Percentiles rank a stretch among this genome's conserved stretches.
Conservation (phyloP, 1,139 yeast species). For the Geotrichum citri-aurantii region DNA sequence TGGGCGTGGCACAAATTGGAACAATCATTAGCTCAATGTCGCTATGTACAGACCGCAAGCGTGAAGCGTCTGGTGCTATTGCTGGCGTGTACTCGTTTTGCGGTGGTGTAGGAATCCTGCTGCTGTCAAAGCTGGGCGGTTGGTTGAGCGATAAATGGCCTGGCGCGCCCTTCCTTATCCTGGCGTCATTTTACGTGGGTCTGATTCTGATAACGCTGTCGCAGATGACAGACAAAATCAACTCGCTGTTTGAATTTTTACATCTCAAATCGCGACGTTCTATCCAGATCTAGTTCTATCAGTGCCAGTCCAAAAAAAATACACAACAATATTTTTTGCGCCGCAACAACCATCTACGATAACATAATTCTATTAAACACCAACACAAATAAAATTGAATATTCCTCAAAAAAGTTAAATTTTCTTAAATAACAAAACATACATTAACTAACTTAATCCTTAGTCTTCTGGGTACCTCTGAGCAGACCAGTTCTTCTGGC, state of each 20-base stretch:
- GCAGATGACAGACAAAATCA: constrained; percentile 13
- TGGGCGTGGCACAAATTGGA: constrained; percentile 54
- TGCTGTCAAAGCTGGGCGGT: constrained; percentile 59
- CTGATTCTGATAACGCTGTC: constrained; percentile 24
- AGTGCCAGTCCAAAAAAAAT: no score
- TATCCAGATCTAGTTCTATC: neutral
- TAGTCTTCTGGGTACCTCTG: constrained; percentile 99
- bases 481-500: constrained; percentile 99
- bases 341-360: neutral
- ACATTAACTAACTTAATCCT: constrained; percentile 46
- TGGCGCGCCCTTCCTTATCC: constrained; percentile 54
- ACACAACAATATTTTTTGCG: no score
- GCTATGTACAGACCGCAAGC: constrained; percentile 41
- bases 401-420: neutral
- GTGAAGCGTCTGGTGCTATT: constrained; percentile 52
- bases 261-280: neutral
- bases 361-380: neutral
- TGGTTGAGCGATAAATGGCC: constrained; percentile 52
- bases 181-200: constrained; percentile 43
- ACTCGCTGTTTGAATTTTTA: neutral
- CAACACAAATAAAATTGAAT: neutral
- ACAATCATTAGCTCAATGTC: constrained; percentile 50
- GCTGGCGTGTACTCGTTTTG: constrained; percentile 62
- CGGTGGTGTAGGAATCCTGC: constrained; percentile 65
- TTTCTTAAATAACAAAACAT: constrained; percentile 3